Base-by-base conservation (phyloP, 345 rosid species). In the Viola odorata region DNA sequence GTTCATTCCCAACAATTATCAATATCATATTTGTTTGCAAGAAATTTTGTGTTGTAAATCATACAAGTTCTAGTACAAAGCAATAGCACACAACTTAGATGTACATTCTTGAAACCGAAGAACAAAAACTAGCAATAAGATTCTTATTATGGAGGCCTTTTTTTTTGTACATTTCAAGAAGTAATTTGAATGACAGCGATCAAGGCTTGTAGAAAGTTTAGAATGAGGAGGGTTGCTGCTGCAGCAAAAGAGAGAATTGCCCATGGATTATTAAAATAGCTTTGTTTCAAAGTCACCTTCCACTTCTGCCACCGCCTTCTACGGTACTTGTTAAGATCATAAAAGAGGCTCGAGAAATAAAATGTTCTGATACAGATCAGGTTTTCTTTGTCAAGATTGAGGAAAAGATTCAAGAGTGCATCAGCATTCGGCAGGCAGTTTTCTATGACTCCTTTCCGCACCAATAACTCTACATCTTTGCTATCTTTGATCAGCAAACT, bases 221-320 rank as follows among this genome's bases (percentile, higher is more conserved):
- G 62, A 0, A 73, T 0, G 40, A 73, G 73, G 8, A 67, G 53
- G 41, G 64, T 13, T 12, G 36, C 16, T 5, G 69, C 69, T 8
- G 62, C 69, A 23, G 54, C 15, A 14, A 73, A 56, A 7, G 73
- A 73, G 52, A 67, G 63, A 36, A 37, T 7, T 2, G 65, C 59
- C 77, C 77, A 59, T 42, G 77, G 77, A 50, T 12, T 63, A 15
- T 50, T 40, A 62, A 73, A 73, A 41, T 73, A 59, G 6, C 60
- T 23, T 7, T 69, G 65, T 11, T 37, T 63, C 55, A 73, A 60
- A 4, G 5, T 36, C 12, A 63, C 63, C 44, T 58, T 37, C 77
- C 69, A 73, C 37, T 9, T 41, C 14, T 68, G 63, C 48, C 49
- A n/a, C 11, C 50, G n/a, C 1, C 12, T 52, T 50, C 39, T 44